A percentile compares a stretch with the other conserved stretches of the same genome.
These are phyloP conservation scores for Yarrowia divulgata DNA, from an alignment of 805 yeast genomes.

Conservation along the genomic window DNA sequence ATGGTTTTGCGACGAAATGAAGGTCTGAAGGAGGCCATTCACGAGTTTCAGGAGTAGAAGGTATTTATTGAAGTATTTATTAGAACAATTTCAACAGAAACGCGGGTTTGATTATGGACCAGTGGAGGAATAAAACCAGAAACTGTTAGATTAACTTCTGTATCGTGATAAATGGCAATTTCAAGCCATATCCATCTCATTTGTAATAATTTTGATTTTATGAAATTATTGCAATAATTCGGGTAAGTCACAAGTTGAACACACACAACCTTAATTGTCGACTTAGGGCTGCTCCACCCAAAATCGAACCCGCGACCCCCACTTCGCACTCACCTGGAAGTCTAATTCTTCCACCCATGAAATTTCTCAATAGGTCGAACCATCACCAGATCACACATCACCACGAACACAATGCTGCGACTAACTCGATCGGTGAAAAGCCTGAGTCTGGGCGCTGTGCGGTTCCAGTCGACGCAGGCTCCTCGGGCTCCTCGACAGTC, in stretches of 20 bases:
- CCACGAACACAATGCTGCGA: slow-evolving; percentile 38
- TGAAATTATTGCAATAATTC: not conserved
- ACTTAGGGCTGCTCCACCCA: not conserved
- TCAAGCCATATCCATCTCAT: too few species aligned
- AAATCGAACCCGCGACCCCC: slow-evolving; percentile 6
- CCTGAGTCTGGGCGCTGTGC: slow-evolving; percentile 16
- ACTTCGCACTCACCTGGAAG: not conserved
- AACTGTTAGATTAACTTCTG: too few species aligned
- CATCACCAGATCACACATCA: slow-evolving; percentile 32
- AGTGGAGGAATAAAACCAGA: too few species aligned
- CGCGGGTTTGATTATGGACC: not conserved
- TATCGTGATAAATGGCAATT: too few species aligned
- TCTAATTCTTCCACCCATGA: slow-evolving; percentile 5
- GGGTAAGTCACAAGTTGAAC: too few species aligned
- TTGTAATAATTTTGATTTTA: not conserved
- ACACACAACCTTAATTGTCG: too few species aligned
- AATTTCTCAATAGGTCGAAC: not conserved
- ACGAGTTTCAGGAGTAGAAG: not conserved
- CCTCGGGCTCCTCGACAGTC: slow-evolving; percentile 2
- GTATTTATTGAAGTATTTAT: not conserved
- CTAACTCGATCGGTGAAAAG: slow-evolving; percentile 25
- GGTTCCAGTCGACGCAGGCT: slow-evolving; percentile 18
- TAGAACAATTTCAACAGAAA: not conserved
- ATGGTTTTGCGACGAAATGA: slow-evolving; percentile 49
- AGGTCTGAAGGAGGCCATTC: slow-evolving; percentile 42